phyloP scores from a whole-genome alignment of 306 rosid species.

The Rosa multiflora region DNA sequence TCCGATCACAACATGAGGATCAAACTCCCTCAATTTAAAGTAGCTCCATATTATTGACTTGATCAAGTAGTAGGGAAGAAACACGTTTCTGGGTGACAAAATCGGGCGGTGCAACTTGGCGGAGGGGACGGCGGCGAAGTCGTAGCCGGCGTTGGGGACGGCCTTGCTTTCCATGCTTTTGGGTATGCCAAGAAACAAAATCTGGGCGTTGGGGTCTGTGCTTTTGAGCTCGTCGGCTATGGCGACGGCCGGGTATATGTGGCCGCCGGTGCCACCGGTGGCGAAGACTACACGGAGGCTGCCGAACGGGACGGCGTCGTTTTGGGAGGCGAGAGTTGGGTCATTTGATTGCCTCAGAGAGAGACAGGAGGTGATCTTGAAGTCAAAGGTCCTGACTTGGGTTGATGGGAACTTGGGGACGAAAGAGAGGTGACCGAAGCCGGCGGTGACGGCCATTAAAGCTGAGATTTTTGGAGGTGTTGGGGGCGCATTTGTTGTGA shows the following conservation, averaged over 20 bases:
- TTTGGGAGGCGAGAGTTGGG: slow-evolving; percentile 21
- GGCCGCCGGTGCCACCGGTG: slow-evolving; percentile 72
- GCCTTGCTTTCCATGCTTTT: slow-evolving; percentile 64
- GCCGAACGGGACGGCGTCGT: slow-evolving; percentile 8
- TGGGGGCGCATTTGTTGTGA: neutral
- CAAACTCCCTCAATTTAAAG: slow-evolving; percentile 34
- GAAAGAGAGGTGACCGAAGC: slow-evolving; percentile 14
- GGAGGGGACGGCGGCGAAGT: slow-evolving; percentile 49
- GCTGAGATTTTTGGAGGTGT: slow-evolving; percentile 21
- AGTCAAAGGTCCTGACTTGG: slow-evolving; percentile 29
- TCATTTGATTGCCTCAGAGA: slow-evolving; percentile 36
- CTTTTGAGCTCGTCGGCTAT: slow-evolving; percentile 69
- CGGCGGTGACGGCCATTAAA: slow-evolving; percentile 43
- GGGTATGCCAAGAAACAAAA: slow-evolving; percentile 65
- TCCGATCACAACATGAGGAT: slow-evolving; percentile 63
- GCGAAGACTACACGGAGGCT: slow-evolving; percentile 60
- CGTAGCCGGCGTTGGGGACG: slow-evolving; percentile 49
- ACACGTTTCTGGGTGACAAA: slow-evolving; percentile 39
- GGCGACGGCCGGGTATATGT: slow-evolving; percentile 68
- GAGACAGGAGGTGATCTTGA: slow-evolving; percentile 30
- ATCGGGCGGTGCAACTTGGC: slow-evolving; percentile 35
- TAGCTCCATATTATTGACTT: slow-evolving; percentile 47
- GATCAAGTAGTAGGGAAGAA: slow-evolving; percentile 44
- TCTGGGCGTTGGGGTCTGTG: slow-evolving; percentile 38
- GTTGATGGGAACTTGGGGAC: slow-evolving; percentile 21